Conservation (phyloP, 768 basidiomycete genomes). For the Naganishia randhawae region DNA sequence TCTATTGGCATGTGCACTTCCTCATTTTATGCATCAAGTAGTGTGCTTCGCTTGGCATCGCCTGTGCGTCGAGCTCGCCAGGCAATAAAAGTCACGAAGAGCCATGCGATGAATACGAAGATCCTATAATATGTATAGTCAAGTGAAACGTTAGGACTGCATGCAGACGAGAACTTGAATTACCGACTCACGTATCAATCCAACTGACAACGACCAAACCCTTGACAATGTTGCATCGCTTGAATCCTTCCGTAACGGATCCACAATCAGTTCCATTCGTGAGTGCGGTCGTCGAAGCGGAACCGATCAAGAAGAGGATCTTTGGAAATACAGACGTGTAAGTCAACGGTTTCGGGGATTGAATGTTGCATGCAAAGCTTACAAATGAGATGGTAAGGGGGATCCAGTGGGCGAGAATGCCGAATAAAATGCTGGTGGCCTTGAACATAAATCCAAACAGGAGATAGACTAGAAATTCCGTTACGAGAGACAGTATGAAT, state of each 20-base stretch:
- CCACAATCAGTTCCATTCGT: slow-evolving; percentile 47
- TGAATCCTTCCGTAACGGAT: slow-evolving; percentile 34
- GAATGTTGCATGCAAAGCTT: too few species aligned
- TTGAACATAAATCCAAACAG: slow-evolving; percentile 43
- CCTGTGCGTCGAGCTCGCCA: slow-evolving; percentile 41
- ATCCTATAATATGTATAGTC: slow-evolving; percentile 44
- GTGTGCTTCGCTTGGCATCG: slow-evolving; percentile 31
- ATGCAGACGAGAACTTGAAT: background rate
- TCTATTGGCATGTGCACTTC: too few species aligned
- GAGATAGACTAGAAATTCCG: slow-evolving; percentile 39
- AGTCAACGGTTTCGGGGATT: too few species aligned
- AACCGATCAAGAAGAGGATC: slow-evolving; percentile 50
- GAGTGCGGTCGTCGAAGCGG: slow-evolving; percentile 46
- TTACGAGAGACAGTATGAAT: too few species aligned
- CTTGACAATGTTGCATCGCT: slow-evolving; percentile 48
- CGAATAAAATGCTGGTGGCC: slow-evolving; percentile 42
- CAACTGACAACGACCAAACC: slow-evolving; percentile 49
- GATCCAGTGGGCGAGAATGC: slow-evolving; percentile 46
- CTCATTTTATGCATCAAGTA: slow-evolving; percentile 19
- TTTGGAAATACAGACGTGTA: background rate
- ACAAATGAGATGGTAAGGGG: slow-evolving; percentile 48
- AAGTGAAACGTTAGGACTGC: slow-evolving; percentile 21
- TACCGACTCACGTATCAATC: slow-evolving; percentile 44
- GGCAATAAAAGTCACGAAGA: slow-evolving; percentile 40
- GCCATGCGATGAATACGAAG: slow-evolving; percentile 44